Evolutionary conservation across 768 basidiomycete species (phyloP), one percentile per base, ranked within the genome.

Genomic region (Termitomyces sp.): DNA sequence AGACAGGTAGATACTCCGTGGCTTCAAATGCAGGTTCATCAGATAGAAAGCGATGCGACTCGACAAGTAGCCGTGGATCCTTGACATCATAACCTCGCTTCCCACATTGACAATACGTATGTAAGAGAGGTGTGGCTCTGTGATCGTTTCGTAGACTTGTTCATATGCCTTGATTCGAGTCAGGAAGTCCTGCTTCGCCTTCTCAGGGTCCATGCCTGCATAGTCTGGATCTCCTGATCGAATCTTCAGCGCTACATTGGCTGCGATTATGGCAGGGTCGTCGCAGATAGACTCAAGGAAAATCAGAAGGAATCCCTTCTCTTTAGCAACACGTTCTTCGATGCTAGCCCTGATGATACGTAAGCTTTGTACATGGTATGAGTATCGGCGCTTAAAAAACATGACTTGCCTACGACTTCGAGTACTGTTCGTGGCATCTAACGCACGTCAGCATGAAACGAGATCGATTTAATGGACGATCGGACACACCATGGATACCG

Each of bases 201-300:
- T 81, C 68, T 94, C 91, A 18, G 78, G 86, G 1, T 90, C 86
- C 72, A 84, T 90, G 65, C 92, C 87, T 66, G 91, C 90, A 76
- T 99, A 99, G 71, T 99, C 97, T 0, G 97, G 97, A 75, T 99
- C 97, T 20, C 97, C 97, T 1, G 92, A 94, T 57, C 84, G 85
- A 47, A 98, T 94, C 75, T 99, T 99, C 60, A 98, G 81, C 8
- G 92, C 94, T 44, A 99, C 87, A 67, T 99, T 99, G 20, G 95
- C 87, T 0, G 97, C 95, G 58, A 99, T 94, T 61, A 96, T 83
- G 1, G 83, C 86, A 1, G 95, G 94, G 72, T 99, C 95, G 70
- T 92, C 88, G 76, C 96, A 98, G 55, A 92, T 74, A 0, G 93
- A 94, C 75, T 99, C 97, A 48, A 99, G 83, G 72, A 98, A 99